These are phyloP conservation scores for Diatrype stigma DNA, from an alignment of 2,329 filamentous ascomycete genomes.

Conservation along the genomic window DNA sequence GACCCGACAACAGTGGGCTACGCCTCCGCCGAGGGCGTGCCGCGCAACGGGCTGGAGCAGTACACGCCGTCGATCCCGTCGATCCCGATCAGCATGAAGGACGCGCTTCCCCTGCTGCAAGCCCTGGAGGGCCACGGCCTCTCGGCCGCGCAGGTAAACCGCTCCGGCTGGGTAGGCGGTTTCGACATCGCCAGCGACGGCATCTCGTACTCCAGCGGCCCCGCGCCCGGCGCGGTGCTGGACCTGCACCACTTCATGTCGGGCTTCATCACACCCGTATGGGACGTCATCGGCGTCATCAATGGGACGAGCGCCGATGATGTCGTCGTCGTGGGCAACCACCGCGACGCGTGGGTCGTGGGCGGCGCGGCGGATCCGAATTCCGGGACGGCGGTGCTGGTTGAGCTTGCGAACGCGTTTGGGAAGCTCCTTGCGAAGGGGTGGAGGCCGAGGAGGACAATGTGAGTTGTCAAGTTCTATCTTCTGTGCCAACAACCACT, in stretches of 20 bases:
- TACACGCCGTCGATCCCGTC: slow-evolving; percentile 7
- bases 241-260: slow-evolving; percentile 6
- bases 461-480: slow-evolving; percentile 19
- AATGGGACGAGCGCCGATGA: slow-evolving; percentile 36
- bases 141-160: slow-evolving; percentile 2
- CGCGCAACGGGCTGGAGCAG: slow-evolving; percentile 4
- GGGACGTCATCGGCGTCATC: slow-evolving; percentile 35
- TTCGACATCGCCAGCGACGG: slow-evolving; percentile 1
- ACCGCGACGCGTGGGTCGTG: slow-evolving; percentile 51
- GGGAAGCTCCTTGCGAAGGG: slow-evolving; percentile 41
- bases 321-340: slow-evolving; percentile 47
- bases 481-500: not conserved
- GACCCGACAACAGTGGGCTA: slow-evolving; percentile 6
- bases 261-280: slow-evolving; percentile 18
- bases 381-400: slow-evolving; percentile 43
- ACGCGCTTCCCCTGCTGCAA: slow-evolving; percentile 3
- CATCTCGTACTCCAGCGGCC: slow-evolving; percentile 4
- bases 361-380: slow-evolving; percentile 51
- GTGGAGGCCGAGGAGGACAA: slow-evolving; percentile 48
- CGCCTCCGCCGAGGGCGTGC: slow-evolving; percentile 5
- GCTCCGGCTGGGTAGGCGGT: slow-evolving; percentile 2
- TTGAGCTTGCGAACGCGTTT: slow-evolving; percentile 47
- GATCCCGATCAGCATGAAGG: slow-evolving; percentile 7
- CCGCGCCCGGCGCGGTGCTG: slow-evolving; percentile 3
- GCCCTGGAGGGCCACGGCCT: slow-evolving; percentile 3